These are phyloP conservation scores for Clitocybe nebularis DNA, from an alignment of 1,284 basidiomycete species.

Conservation along the genomic window DNA sequence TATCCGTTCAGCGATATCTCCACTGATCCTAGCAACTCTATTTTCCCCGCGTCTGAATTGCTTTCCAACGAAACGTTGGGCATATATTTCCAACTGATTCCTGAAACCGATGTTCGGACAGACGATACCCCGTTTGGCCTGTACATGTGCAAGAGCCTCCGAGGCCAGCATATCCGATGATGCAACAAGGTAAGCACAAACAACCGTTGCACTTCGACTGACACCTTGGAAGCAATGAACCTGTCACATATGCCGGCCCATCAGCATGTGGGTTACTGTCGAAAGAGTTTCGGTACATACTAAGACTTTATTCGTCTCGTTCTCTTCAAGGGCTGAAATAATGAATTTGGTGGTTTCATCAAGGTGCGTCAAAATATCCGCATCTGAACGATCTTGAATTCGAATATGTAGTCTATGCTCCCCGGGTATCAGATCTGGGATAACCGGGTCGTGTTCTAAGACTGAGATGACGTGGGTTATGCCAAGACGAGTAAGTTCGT, in stretches of 20 bases:
- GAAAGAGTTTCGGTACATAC: constrained; percentile 39
- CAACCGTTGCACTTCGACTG: constrained; percentile 76
- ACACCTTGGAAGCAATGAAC: constrained; percentile 82
- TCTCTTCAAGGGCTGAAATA: constrained; percentile 46
- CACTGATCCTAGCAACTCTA: constrained; percentile 19
- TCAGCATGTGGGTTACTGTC: constrained; percentile 5
- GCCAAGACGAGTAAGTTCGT: constrained; percentile 46
- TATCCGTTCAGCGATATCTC: constrained; percentile 26
- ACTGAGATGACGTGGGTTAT: constrained; percentile 71
- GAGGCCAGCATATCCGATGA: constrained; percentile 48
- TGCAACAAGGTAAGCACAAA: constrained; percentile 78
- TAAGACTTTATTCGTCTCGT: constrained; percentile 54
- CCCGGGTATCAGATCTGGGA: constrained; percentile 44
- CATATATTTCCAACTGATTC: constrained; percentile 54
- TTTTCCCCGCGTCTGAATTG: constrained; percentile 6
- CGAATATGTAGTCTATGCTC: constrained; percentile 50
- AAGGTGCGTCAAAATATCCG: constrained; percentile 57
- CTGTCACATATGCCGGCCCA: constrained; percentile 24
- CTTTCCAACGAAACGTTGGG: constrained; percentile 28
- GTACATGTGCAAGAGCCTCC: constrained; percentile 54
- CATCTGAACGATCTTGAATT: constrained; percentile 49
- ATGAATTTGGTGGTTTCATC: constrained; percentile 64
- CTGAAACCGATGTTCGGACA: constrained; percentile 67
- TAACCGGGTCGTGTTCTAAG: constrained; percentile 42
- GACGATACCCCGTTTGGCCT: constrained; percentile 52